A percentile compares a stretch with the other conserved stretches of the same genome.
phyloP scores from a whole-genome alignment of 2,329 filamentous ascomycete genomes.

The Conoideocrella luteorostrata region DNA sequence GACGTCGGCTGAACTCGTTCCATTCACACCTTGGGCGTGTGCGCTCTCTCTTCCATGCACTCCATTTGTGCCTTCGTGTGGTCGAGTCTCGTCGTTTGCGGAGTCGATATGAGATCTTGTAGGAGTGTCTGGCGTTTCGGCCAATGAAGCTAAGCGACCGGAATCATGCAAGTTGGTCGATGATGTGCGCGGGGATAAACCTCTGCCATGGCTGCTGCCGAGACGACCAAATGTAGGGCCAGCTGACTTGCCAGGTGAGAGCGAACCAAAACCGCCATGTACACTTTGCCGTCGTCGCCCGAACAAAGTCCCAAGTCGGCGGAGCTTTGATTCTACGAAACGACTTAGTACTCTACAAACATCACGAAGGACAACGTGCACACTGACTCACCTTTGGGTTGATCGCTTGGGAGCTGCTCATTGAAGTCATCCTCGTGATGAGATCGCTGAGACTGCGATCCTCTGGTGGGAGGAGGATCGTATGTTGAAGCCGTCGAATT shows the following conservation, averaged over 20 bases:
- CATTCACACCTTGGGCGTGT: slow-evolving; percentile 39
- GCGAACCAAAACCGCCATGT: slow-evolving; percentile 52
- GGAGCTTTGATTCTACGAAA: slow-evolving; percentile 44
- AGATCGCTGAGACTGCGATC: slow-evolving; percentile 6
- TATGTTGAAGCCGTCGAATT: slow-evolving; percentile 1
- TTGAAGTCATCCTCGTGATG: slow-evolving; percentile 7
- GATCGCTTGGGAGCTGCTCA: slow-evolving; percentile 8
- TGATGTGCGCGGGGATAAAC: slow-evolving; percentile 51
- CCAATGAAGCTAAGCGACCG: slow-evolving; percentile 49
- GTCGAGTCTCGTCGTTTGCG: slow-evolving; percentile 15
- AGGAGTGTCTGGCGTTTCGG: slow-evolving; percentile 46
- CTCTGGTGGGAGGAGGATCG: slow-evolving; percentile 7
- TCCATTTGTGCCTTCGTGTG: slow-evolving; percentile 42
- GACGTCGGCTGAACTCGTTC: slow-evolving; percentile 38
- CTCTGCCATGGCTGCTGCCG: slow-evolving; percentile 55
- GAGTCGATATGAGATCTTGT: slow-evolving; percentile 20
- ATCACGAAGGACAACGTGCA: no score
- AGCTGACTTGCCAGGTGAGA: slow-evolving; percentile 47
- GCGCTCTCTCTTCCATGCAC: slow-evolving; percentile 24
- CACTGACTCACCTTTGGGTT: slow-evolving; percentile 11
- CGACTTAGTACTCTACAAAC: no score
- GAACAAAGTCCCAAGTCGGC: slow-evolving; percentile 64
- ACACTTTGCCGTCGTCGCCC: slow-evolving; percentile 58
- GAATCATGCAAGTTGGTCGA: slow-evolving; percentile 53
- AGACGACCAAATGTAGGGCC: slow-evolving; percentile 53